Conservation (phyloP, 148 eudicot species). For the Hydrangea macrophylla region DNA sequence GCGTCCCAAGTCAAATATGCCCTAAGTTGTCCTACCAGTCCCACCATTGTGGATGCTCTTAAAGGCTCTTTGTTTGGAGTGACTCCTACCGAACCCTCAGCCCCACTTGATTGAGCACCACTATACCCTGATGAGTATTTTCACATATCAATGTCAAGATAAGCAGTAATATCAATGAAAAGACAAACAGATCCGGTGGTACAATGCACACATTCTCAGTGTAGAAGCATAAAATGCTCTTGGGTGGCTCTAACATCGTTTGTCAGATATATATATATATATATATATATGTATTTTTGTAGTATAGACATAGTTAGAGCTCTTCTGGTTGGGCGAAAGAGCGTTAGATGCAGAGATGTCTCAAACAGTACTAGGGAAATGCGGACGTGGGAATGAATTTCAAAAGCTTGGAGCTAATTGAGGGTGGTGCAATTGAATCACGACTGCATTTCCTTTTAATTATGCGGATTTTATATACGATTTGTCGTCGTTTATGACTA, state of each 20-base stretch:
- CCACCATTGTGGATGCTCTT: background rate
- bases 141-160: background rate
- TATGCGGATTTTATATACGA: background rate
- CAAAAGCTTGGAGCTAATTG: background rate
- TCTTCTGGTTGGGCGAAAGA: background rate
- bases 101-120: too few relatives aligned
- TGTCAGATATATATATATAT: background rate
- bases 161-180: background rate
- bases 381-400: background rate
- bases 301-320: background rate
- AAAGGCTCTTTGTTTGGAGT: background rate
- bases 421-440: background rate
- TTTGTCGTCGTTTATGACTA: background rate
- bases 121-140: too few relatives aligned
- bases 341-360: background rate
- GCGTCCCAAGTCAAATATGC: too few relatives aligned
- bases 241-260: background rate
- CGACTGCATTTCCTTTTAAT: background rate
- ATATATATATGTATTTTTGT: background rate
- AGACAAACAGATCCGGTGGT: background rate
- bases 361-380: background rate
- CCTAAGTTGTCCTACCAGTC: too few relatives aligned
- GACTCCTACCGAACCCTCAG: too few relatives aligned
- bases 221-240: background rate
- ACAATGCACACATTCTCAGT: background rate